Percentiles rank a stretch among this genome's conserved stretches.
Conservation (phyloP, 177 flowering plant genomes). For the Tripterygium wilfordii region DNA sequence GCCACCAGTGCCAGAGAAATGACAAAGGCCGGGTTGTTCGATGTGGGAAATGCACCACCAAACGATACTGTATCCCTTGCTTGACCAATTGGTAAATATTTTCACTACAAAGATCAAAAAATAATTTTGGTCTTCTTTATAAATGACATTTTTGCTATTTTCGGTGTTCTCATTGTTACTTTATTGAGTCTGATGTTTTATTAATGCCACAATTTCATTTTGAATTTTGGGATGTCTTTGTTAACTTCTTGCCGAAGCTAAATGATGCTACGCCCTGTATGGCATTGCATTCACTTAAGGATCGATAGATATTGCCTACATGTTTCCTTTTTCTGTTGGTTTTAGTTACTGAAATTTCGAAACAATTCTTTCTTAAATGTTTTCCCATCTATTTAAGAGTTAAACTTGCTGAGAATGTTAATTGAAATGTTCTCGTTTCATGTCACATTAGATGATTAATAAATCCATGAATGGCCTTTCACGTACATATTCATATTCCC, state of each 20-base stretch:
- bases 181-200: too few relatives aligned
- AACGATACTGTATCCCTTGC: neutral
- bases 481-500: neutral
- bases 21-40: slow-evolving; percentile 36
- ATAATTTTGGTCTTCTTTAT: neutral
- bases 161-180: neutral
- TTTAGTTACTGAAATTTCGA: too few relatives aligned
- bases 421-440: too few relatives aligned
- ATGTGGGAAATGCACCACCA: slow-evolving; percentile 11
- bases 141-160: neutral
- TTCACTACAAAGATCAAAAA: neutral
- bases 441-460: too few relatives aligned
- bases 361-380: too few relatives aligned
- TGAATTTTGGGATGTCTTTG: neutral
- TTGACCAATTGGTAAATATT: neutral
- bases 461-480: neutral
- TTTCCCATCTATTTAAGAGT: too few relatives aligned
- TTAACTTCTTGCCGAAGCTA: neutral
- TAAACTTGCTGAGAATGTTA: too few relatives aligned
- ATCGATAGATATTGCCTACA: too few relatives aligned
- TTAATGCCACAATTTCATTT: too few relatives aligned
- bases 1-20: slow-evolving; percentile 51
- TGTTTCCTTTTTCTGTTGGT: too few relatives aligned
- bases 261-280: neutral
- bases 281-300: too few relatives aligned